phyloP scores from a whole-genome alignment of 2,329 filamentous ascomycete species.

The Fusarium fracticaudum region DNA sequence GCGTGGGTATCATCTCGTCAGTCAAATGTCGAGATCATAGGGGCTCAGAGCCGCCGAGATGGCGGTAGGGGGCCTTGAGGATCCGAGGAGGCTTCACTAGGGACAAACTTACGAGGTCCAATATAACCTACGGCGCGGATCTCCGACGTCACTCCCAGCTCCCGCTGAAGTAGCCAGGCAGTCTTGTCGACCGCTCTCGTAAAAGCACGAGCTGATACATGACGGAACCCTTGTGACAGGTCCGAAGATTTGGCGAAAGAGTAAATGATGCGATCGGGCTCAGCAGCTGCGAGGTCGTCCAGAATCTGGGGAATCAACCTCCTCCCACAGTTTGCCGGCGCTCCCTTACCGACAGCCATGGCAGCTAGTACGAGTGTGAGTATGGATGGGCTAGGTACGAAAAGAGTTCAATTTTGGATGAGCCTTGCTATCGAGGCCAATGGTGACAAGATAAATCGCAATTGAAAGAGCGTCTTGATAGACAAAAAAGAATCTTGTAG shows the following conservation, averaged over 20 bases:
- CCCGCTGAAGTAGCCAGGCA: constrained; percentile 43
- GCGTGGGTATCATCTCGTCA: not conserved
- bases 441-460: not conserved
- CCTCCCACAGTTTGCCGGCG: not conserved
- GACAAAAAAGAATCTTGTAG: not conserved
- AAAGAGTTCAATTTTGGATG: not conserved
- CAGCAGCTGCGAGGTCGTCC: not conserved
- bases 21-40: not conserved
- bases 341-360: not conserved
- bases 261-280: constrained; percentile 40
- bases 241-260: constrained; percentile 32
- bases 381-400: not conserved
- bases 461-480: not conserved
- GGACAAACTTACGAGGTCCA: constrained; percentile 45
- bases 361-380: not conserved
- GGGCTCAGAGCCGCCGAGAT: not conserved
- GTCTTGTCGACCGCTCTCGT: constrained; percentile 43
- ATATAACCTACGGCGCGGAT: constrained; percentile 45
- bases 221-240: constrained; percentile 23
- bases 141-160: not conserved
- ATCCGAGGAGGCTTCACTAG: rapidly evolving
- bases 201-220: constrained; percentile 41
- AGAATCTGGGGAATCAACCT: constrained; percentile 1
- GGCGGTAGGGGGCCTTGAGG: rapidly evolving
- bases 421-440: not conserved